phyloP scores from a whole-genome alignment of 768 basidiomycete species.

The Rhodotorula toruloides region DNA sequence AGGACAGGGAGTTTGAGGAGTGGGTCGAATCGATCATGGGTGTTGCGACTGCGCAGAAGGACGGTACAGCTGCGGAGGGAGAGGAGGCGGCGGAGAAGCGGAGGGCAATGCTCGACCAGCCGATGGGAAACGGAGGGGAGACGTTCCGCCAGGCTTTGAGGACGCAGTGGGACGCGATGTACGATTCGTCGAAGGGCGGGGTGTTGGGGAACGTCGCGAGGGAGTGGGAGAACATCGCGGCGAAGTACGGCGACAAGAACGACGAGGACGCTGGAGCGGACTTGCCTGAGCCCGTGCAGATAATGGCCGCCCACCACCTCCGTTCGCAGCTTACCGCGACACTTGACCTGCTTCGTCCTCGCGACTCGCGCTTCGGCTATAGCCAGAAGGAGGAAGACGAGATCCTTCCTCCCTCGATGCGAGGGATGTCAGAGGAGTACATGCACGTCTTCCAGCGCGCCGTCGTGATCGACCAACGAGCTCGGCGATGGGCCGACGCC shows the following conservation, averaged over 20 bases:
- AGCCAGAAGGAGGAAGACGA: neutral
- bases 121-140: neutral
- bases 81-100: neutral
- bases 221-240: neutral
- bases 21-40: constrained; percentile 3
- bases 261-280: neutral
- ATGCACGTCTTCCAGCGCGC: neutral
- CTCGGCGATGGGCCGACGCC: neutral
- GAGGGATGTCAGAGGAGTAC: neutral
- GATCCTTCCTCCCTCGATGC: neutral
- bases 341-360: neutral
- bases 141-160: constrained; percentile 1
- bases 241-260: neutral
- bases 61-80: neutral
- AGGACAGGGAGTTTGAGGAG: neutral
- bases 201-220: neutral
- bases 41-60: neutral
- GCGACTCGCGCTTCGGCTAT: neutral
- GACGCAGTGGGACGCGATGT: neutral
- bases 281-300: neutral
- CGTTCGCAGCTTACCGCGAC: neutral
- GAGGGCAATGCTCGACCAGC: neutral
- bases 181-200: neutral
- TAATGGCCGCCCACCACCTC: constrained; percentile 6
- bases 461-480: neutral